Base-by-base conservation (phyloP, 1,284 basidiomycete genomes). In the Bothia castanella region DNA sequence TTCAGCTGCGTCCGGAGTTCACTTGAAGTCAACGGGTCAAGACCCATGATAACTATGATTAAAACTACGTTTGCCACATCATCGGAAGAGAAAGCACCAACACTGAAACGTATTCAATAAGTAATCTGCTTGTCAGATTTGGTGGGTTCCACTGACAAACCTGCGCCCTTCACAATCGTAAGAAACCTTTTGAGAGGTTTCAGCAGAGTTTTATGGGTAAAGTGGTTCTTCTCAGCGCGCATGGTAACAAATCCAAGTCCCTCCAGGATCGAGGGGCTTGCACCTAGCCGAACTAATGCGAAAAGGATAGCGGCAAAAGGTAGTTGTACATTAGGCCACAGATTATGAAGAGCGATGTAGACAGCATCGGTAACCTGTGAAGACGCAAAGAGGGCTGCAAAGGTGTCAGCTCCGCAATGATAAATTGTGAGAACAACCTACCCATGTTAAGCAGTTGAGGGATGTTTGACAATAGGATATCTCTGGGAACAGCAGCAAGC, bases 21-120 rank as follows among this genome's bases (percentile, higher is more conserved):
- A 3, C 63, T 57, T 2, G 74, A 66, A 17, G 75, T 75, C 8
- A 70, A 62, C 0, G 72, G 63, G 58, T 88, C 86, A 54, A 85
- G 73, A 3, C 72, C 81, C 20, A 88, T 63, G 4, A 84, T 64
- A 7, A 82, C 53, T 40, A 88, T 58, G 2, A 71, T 63, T 39
- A 80, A 56, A 8, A 83, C 58, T n/a, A 80, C 61, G 47, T 79
- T 72, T 4, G 78, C 72, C 4, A 78, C 61, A n/a, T 82, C 79
- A 16, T 68, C 60, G 8, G 52, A 48, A 21, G 56, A 55, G n/a
- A 76, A 59, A 31, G 66, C 64, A 41, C 64, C 53, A 35, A 66
- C 64, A 29, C 77, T 79, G 45, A 7, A 12, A 27, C 13, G 6
- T 6, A 32, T 47, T 51, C 19, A 53, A 45, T 59, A 17, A 60